A percentile compares a stretch with the other conserved stretches of the same genome.
These are phyloP conservation scores for Fraxinus cuspidata DNA, from an alignment of 257 asterid genomes.

Conservation along the genomic window DNA sequence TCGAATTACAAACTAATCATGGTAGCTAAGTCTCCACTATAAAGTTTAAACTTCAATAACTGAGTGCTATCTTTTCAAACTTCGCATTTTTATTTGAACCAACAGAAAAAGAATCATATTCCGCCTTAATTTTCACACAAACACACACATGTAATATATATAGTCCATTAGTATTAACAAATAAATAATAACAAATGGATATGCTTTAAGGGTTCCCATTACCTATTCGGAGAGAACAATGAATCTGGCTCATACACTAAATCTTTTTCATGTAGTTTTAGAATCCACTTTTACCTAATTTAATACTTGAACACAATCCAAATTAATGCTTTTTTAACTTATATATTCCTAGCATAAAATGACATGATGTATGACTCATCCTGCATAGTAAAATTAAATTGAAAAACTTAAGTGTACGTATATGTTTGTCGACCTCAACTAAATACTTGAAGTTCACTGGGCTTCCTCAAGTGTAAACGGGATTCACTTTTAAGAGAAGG, in stretches of 20 bases:
- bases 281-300: neutral
- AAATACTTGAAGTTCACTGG: too few relatives aligned
- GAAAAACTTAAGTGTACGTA: neutral
- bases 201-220: slow-evolving; percentile 8
- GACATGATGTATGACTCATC: neutral
- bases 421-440: too few relatives aligned
- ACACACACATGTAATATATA: neutral
- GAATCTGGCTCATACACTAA: slow-evolving; percentile 24
- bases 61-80: slow-evolving; percentile 36
- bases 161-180: neutral
- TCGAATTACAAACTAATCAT: slow-evolving; percentile 22
- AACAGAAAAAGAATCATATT: slow-evolving; percentile 47
- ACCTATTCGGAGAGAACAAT: slow-evolving; percentile 25
- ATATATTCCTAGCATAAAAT: neutral
- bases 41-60: neutral
- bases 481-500: too few relatives aligned
- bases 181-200: neutral
- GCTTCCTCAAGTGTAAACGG: too few relatives aligned
- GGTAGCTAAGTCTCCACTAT: slow-evolving; percentile 6
- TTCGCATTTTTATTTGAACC: slow-evolving; percentile 44
- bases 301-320: neutral
- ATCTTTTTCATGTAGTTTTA: neutral
- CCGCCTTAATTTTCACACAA: slow-evolving; percentile 29
- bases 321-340: neutral
- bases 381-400: too few relatives aligned